A percentile compares a stretch with the other conserved stretches of the same genome.
Conservation (phyloP, 2,329 filamentous ascomycete species). For the Arthrobotrys iridis region DNA sequence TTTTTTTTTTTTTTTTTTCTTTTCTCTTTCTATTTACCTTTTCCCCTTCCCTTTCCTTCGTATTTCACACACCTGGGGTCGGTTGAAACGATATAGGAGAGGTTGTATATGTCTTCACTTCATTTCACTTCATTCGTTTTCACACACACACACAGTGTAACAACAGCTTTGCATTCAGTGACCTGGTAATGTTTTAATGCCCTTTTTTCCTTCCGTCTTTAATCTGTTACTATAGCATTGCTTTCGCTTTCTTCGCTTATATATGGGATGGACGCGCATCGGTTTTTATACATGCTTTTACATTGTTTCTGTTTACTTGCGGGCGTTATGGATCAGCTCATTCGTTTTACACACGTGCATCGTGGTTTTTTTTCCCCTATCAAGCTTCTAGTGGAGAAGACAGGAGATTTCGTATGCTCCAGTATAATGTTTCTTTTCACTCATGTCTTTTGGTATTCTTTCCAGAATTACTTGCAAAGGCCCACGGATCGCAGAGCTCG, state of each 20-base stretch:
- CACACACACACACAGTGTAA: constrained; percentile 32
- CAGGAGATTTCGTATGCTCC: constrained; percentile 26
- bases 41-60: constrained; percentile 1
- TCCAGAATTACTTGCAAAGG: constrained; percentile 21
- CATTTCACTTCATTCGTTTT: constrained; percentile 29
- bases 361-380: constrained; percentile 24
- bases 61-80: constrained; percentile 39
- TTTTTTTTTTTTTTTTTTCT: constrained; percentile 5
- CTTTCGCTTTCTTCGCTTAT: constrained; percentile 26
- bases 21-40: constrained; percentile 4
- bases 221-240: constrained; percentile 36
- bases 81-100: constrained; percentile 54
- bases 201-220: constrained; percentile 8
- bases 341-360: constrained; percentile 28
- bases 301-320: constrained; percentile 26
- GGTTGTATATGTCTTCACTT: constrained; percentile 45
- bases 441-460: constrained; percentile 3
- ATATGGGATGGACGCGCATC: constrained; percentile 37
- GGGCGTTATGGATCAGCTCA: constrained; percentile 45
- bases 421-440: constrained; percentile 38
- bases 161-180: constrained; percentile 51
- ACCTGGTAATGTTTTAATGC: constrained; percentile 53
- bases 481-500: constrained; percentile 47
- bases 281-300: constrained; percentile 11
- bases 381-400: constrained; percentile 34